Percentiles rank a stretch among this genome's conserved stretches.
Evolutionary conservation across 257 asterid species (phyloP).

Genomic region (Solanum rostratum): DNA sequence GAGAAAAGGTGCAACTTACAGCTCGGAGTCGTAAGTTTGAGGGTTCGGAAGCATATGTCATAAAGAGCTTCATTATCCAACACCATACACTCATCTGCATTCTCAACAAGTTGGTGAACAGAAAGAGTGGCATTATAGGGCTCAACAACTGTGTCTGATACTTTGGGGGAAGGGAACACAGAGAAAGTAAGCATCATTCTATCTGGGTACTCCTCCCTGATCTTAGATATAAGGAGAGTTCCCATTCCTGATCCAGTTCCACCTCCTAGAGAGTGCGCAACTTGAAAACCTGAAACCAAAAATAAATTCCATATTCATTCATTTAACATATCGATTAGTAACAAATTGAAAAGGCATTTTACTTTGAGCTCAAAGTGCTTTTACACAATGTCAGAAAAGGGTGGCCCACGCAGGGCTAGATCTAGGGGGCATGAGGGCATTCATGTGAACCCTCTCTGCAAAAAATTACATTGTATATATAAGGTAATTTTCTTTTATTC

Average conservation of each 20-base stretch:
- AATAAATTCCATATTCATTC: not conserved
- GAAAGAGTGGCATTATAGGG: constrained; percentile 75
- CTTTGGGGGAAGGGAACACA: constrained; percentile 79
- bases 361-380: not conserved
- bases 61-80: constrained; percentile 68
- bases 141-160: constrained; percentile 70
- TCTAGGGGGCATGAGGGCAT: too few relatives aligned
- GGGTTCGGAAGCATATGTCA: constrained; percentile 63
- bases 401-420: not conserved
- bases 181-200: constrained; percentile 86
- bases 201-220: constrained; percentile 76
- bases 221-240: constrained; percentile 70
- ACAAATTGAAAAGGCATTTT: not conserved
- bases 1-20: constrained; percentile 24
- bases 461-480: too few relatives aligned
- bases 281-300: constrained; percentile 48
- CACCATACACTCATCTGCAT: constrained; percentile 79
- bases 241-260: constrained; percentile 93
- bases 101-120: constrained; percentile 76
- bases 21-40: constrained; percentile 69
- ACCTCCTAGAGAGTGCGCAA: constrained; percentile 74
- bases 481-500: too few relatives aligned
- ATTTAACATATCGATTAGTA: not conserved
- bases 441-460: too few relatives aligned
- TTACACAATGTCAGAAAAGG: not conserved